Evolutionary conservation across 2,329 filamentous ascomycete species (phyloP), one percentile per base, ranked within the genome.

Genomic region (Penicillium sp.): DNA sequence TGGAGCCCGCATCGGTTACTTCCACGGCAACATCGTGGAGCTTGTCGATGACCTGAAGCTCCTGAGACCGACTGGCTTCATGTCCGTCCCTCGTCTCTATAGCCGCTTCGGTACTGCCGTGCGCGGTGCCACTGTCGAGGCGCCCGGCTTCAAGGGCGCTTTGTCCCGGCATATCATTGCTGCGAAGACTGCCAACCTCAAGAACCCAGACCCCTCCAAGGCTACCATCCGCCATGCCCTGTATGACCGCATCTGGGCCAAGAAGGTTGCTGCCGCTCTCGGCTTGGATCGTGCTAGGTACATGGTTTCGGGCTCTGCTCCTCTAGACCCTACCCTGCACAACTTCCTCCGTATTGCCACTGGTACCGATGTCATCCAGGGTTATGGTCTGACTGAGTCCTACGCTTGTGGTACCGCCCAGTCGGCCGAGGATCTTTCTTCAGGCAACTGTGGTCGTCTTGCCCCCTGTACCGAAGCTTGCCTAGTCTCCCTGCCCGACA

Each of bases 321-420:
- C 93, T 54, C 83, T 99, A 39, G 93, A 97, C 64, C 90, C 91
- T 0, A 84, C 85, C 24, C 84, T 97, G 31, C 92, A 97, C 59
- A 82, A 89, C 65, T 96, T 97, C 77, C 82, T 97, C 45, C 88
- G 91, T 42, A 85, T 92, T 36, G 88, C 89, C 28, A 89, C 95
- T 58, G 87, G 83, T 54, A 89, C 87, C 73, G 80, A 85, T 66
- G 88, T 97, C 66, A 73, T 83, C 29, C 93, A 97, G 74, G 94
- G 93, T 28, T 99, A 93, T 71, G 94, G 94, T 45, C 79, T 99
- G 71, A 99, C 94, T 1, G 94, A 99, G 75, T 89, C 91, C 0
- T 96, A 95, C 66, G 91, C 92, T 41, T 82, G 87, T 28, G 85
- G 83, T 21, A 80, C 87, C 12, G 82, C 84, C 33, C 94, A 97